Conservation (phyloP, 345 rosid species). For the Syzygium oleosum region DNA sequence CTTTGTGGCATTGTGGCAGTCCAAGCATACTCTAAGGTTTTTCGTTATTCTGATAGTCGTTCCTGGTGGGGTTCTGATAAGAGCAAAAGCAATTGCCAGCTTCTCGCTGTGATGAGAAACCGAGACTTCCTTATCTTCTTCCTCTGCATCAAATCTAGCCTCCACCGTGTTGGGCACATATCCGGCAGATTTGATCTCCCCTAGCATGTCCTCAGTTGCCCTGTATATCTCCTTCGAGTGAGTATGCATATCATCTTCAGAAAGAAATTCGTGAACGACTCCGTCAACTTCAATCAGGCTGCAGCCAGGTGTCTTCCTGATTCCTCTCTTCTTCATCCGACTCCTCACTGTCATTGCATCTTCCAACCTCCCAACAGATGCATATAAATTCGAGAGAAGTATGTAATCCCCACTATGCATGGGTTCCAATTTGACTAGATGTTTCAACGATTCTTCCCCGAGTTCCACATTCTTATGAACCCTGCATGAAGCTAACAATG, state of each 20-base stretch:
- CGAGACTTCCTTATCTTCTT: conserved; percentile 27
- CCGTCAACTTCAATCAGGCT: conserved; percentile 18
- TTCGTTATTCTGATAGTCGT: conserved; percentile 30
- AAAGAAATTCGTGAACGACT: conserved; percentile 14
- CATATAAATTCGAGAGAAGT: conserved; percentile 27
- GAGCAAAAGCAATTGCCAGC: conserved; percentile 32
- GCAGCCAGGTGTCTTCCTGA: conserved; percentile 28
- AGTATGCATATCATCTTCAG: conserved; percentile 10
- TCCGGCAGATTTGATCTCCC: conserved; percentile 24
- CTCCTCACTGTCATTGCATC: conserved; percentile 25
- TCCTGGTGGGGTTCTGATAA: conserved; percentile 23
- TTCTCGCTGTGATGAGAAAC: conserved; percentile 40
- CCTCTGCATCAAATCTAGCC: conserved; percentile 28
- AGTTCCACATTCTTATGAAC: conserved; percentile 26
- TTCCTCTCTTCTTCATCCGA: conserved; percentile 24
- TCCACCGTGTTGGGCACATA: conserved; percentile 18
- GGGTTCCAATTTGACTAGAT: conserved; percentile 18
- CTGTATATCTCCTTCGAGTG: background rate
- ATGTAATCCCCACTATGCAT: conserved; percentile 33
- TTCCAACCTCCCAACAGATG: conserved; percentile 21
- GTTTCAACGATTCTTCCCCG: conserved; percentile 21
- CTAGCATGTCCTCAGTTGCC: background rate
- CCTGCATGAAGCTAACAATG: conserved; percentile 32
- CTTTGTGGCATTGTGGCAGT: conserved; percentile 34
- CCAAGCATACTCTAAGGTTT: conserved; percentile 27